Base-by-base conservation (phyloP, 345 rosid species). In the Clausena lansium region DNA sequence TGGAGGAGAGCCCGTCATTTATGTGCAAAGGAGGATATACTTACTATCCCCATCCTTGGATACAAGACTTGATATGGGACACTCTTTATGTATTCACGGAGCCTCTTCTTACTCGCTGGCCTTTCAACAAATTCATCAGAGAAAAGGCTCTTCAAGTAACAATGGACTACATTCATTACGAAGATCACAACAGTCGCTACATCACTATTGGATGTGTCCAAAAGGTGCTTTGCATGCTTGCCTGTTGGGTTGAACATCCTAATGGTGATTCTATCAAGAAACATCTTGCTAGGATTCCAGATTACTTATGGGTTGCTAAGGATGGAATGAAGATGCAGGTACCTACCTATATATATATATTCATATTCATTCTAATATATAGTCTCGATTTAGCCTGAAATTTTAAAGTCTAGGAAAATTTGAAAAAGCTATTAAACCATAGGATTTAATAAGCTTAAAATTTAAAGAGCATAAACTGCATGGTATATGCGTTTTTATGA, bases 251-350 rank as follows among this genome's bases (percentile, higher is more conserved):
- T 7, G 88, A 83, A 54, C 84, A 83, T 76, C 86, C 85, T 1
- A 64, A 83, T 55, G 89, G 93, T 4, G 83, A 82, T 76, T 79
- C 81, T 76, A 84, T 91, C 84, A 91, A 92, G 86, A 92, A 92
- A 70, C 99, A 95, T 80, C 90, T 95, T 28, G 70, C 96, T 41
- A 86, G 98, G 81, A 77, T 93, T 33, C 80, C 94, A 0, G 99
- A 95, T 81, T 95, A 89, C 77, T 67, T 92, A 60, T 95, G 97
- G 99, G 83, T 93, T 72, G 98, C 93, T 61, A 97, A 95, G 84
- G 99, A 95, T 84, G 99, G 98, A 81, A 91, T 95, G 89, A 95
- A 93, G 85, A 85, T 92, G 92, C 95, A 91, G 92, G 94, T 81
- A 33, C n/a, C 19, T 22, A 6, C n/a, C 20, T 10, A 83, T 76